Evolutionary conservation across 2,329 filamentous ascomycete species (phyloP).

Genomic region (Hypoxylon sp.): DNA sequence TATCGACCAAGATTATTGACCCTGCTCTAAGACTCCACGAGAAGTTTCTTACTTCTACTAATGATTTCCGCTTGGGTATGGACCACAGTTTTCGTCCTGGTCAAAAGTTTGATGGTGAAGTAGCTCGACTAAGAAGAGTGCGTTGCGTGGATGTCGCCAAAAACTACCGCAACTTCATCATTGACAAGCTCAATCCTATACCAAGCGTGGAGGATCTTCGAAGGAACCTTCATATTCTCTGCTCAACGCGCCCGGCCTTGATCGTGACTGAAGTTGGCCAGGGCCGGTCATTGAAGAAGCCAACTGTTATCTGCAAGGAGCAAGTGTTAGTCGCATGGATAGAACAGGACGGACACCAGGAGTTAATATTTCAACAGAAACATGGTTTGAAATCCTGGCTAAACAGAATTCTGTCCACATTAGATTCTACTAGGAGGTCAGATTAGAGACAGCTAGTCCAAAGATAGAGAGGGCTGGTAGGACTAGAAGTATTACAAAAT

Average conservation of each 20-base stretch:
- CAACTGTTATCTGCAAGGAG: slow-evolving; percentile 57
- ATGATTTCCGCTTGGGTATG: slow-evolving; percentile 58
- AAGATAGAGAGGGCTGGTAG: neutral
- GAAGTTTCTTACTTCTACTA: slow-evolving; percentile 57
- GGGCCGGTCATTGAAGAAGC: slow-evolving; percentile 54
- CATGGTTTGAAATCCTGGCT: neutral
- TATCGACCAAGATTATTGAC: slow-evolving; percentile 48
- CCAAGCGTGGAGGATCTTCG: slow-evolving; percentile 54
- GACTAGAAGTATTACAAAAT: neutral
- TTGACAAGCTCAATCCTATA: slow-evolving; percentile 53
- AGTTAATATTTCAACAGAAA: neutral
- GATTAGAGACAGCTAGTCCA: neutral
- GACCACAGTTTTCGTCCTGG: slow-evolving; percentile 51
- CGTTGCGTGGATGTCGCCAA: slow-evolving; percentile 57
- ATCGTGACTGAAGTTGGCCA: slow-evolving; percentile 57
- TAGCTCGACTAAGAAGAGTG: slow-evolving; percentile 50
- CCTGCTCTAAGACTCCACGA: slow-evolving; percentile 59
- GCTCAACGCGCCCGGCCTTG: slow-evolving; percentile 56
- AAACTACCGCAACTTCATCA: slow-evolving; percentile 50
- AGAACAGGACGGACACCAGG: neutral
- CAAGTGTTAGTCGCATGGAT: slow-evolving; percentile 58
- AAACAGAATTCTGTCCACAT: neutral
- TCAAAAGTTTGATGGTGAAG: slow-evolving; percentile 33
- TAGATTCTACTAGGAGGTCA: neutral
- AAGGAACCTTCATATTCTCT: slow-evolving; percentile 54